Evolutionary conservation across 2,329 filamentous ascomycete genomes (phyloP).

Genomic region (Exophiala alcalophila): DNA sequence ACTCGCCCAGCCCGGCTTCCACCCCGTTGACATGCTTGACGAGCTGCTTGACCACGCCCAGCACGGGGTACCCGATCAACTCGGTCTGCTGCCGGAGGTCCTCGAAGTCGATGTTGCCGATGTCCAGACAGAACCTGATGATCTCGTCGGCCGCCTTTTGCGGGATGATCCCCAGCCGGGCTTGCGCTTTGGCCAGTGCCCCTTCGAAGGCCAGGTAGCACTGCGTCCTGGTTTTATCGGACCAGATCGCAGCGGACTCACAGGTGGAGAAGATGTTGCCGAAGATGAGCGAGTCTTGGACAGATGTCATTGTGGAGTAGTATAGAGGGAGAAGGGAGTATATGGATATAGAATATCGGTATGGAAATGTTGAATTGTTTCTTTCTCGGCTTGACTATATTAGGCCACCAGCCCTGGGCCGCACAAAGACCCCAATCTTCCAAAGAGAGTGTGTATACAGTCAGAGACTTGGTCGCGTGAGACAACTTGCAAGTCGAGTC

Average conservation of each 20-base stretch:
- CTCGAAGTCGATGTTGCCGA: slow-evolving; percentile 26
- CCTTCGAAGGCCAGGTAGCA: slow-evolving; percentile 30
- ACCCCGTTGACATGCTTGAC: slow-evolving; percentile 25
- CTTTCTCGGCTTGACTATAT: no score
- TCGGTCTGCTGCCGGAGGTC: slow-evolving; percentile 26
- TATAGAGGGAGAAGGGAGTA: background rate
- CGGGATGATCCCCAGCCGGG: slow-evolving; percentile 28
- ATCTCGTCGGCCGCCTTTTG: slow-evolving; percentile 27
- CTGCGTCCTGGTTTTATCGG: slow-evolving; percentile 27
- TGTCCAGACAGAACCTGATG: slow-evolving; percentile 25
- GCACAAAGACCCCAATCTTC: no score
- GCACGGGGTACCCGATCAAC: slow-evolving; percentile 28
- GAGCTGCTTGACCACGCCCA: slow-evolving; percentile 29
- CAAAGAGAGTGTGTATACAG: no score
- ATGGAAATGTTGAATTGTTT: no score
- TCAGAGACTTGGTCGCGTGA: no score
- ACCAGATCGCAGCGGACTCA: slow-evolving; percentile 29
- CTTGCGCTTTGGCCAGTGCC: slow-evolving; percentile 27
- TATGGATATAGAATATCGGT: background rate
- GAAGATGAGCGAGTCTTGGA: slow-evolving; percentile 30
- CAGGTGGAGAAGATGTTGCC: slow-evolving; percentile 29
- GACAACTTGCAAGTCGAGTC: no score
- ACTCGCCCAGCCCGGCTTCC: slow-evolving; percentile 26
- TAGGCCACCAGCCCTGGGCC: no score
- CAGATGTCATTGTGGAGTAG: slow-evolving; percentile 21